phyloP scores from a whole-genome alignment of 2,329 filamentous ascomycete species.

The Dactylellina haptotyla region DNA sequence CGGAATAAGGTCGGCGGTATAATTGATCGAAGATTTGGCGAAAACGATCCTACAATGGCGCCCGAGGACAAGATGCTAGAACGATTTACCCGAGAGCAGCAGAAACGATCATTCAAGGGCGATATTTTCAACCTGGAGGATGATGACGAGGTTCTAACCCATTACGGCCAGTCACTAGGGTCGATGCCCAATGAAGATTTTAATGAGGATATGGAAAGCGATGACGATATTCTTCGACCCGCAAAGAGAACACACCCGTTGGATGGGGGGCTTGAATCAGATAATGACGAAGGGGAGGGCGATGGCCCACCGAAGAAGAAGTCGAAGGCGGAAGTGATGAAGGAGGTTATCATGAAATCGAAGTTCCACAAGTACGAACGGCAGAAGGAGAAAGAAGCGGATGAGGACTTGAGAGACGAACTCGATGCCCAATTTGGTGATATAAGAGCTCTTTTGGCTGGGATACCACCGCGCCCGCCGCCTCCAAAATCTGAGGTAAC shows the following conservation, averaged over 20 bases:
- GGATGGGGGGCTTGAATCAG: conserved; percentile 66
- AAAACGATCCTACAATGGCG: conserved; percentile 92
- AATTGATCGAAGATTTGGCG: conserved; percentile 91
- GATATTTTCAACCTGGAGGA: conserved; percentile 93
- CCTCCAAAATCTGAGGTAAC: conserved; percentile 60
- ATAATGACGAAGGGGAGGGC: conserved; percentile 64
- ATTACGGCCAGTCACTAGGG: conserved; percentile 79
- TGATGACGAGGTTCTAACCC: conserved; percentile 79
- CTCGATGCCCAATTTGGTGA: conserved; percentile 84
- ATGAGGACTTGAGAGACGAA: conserved; percentile 84
- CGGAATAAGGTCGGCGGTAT: conserved; percentile 93
- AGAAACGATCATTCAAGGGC: conserved; percentile 65
- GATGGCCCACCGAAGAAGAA: conserved; percentile 82
- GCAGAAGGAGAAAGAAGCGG: conserved; percentile 89
- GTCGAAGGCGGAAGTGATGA: conserved; percentile 95
- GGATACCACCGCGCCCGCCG: conserved; percentile 60
- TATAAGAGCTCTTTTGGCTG: conserved; percentile 76
- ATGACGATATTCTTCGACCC: conserved; percentile 67
- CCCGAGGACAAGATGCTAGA: conserved; percentile 92
- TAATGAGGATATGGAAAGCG: conserved; percentile 77
- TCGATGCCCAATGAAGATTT: conserved; percentile 75
- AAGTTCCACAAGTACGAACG: conserved; percentile 95
- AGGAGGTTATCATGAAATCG: conserved; percentile 96
- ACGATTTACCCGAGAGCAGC: conserved; percentile 88
- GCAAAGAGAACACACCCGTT: conserved; percentile 65